Conservation (phyloP, 2,329 filamentous ascomycete genomes). For the Stagonosporopsis rhizophila region DNA sequence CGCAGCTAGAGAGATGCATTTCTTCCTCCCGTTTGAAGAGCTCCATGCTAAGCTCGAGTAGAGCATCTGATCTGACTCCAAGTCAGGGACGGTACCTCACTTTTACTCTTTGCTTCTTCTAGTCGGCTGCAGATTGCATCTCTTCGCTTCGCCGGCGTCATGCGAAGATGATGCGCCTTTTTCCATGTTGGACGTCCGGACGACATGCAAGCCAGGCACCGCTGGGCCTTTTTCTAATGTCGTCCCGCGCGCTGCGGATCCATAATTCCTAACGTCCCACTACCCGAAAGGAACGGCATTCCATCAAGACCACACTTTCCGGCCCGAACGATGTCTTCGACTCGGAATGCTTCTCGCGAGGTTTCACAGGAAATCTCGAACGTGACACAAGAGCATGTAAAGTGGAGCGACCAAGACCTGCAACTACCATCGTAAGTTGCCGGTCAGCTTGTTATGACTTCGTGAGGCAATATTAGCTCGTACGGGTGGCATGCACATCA, state of each 20-base stretch:
- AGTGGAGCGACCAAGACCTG: conserved; percentile 8
- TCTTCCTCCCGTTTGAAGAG: neutral
- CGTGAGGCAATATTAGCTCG: neutral
- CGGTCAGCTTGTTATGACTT: conserved; percentile 2
- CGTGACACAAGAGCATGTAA: conserved; percentile 12
- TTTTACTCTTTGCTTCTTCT: conserved; percentile 5
- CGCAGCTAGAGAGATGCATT: neutral
- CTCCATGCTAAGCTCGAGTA: neutral
- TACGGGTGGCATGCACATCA: conserved; percentile 1
- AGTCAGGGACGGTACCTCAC: neutral
- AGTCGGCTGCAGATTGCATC: conserved; percentile 14
- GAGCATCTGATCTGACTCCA: neutral
- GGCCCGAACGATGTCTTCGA: conserved; percentile 13
- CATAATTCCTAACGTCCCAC: conserved; percentile 7
- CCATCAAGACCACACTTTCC: conserved; percentile 5
- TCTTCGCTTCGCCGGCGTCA: conserved; percentile 12
- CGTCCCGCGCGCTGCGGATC: neutral
- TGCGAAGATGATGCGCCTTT: conserved; percentile 8
- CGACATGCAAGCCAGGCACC: neutral
- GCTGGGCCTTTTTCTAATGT: neutral
- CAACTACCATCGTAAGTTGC: conserved; percentile 12
- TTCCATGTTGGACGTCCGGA: neutral
- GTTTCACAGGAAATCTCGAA: conserved; percentile 11
- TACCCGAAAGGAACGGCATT: conserved; percentile 15
- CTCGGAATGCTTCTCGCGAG: conserved; percentile 9